Evolutionary conservation across 2,329 filamentous ascomycete species (phyloP), one percentile per base, ranked within the genome.

Genomic region (Alternaria arbusti): DNA sequence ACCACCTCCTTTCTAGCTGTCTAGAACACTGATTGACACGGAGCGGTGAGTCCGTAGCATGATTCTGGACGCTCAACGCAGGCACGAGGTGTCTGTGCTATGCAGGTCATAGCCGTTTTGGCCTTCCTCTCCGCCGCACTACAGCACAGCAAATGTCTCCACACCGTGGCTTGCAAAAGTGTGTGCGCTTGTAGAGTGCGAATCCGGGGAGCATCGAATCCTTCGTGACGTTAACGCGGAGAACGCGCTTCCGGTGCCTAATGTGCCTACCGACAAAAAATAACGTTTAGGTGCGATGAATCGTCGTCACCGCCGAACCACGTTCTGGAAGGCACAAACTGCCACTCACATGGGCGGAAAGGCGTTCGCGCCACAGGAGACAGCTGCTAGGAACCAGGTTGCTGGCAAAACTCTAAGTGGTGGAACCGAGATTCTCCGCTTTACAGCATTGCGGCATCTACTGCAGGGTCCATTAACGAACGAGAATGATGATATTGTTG

Each of bases 221-320:
- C 26, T 55, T 50, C 36, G 30, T 57, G 30, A 45, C 44, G 28
- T 47, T 25, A 49, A 56, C 30, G 30, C 58, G 58, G 58, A 60
- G 58, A 50, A 25, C n/a, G 51, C 44, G 58, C 58, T 23, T 57
- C 59, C 54, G 59, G 46, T 57, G 45, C 45, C 45, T 51, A 51
- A 51, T 57, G 12, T 22, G 36, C 17, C n/a, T 17, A 32, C 28
- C 17, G 22, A 40, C 36, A 54, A 44, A 10, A 56, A 46, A 26
- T 22, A 32, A 52, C 17, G 28, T 52, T 52, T 52, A 36, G 20
- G 20, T 52, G 30, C 36, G 49, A 32, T 52, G 15, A 15, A 40
- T 25, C 30, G 20, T 52, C 49, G 49, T 52, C 49, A 52, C 49
- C 20, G 20, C 15, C 28, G 36, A 52, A 23, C 20, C 20, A 52